Percentiles rank a stretch among this genome's conserved stretches.
Evolutionary conservation across 78 protist genomes (phyloP).

Genomic region (Speleostelium caveatum): DNA sequence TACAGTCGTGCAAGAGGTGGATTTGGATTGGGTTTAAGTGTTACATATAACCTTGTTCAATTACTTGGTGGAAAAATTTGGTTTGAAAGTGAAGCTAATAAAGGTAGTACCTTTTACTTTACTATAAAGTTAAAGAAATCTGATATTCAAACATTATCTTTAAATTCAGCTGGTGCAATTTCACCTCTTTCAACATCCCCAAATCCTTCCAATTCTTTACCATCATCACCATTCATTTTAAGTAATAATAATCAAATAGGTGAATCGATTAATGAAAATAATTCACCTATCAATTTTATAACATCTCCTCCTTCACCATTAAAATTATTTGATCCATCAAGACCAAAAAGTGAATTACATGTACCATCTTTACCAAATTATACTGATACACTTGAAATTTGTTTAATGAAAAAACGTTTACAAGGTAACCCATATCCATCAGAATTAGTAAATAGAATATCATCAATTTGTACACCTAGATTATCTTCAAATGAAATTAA

Average conservation of each 20-base stretch:
- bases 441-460: constrained; percentile 29
- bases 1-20: constrained; percentile 57
- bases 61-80: constrained; percentile 40
- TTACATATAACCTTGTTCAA: constrained; percentile 16
- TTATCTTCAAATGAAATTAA: not conserved
- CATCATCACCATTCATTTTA: not conserved
- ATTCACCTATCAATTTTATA: not conserved
- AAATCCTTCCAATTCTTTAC: not conserved
- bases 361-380: constrained; percentile 13
- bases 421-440: constrained; percentile 5
- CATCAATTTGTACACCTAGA: constrained; percentile 28
- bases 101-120: constrained; percentile 62
- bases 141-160: not conserved
- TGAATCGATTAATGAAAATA: too few relatives aligned
- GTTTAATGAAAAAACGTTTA: not conserved
- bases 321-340: constrained; percentile 18
- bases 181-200: not conserved
- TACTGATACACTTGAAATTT: not conserved
- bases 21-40: constrained; percentile 62
- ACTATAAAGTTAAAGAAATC: constrained; percentile 15
- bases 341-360: constrained; percentile 4
- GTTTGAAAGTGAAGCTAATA: constrained; percentile 46
- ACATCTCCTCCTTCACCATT: not conserved
- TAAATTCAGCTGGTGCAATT: not conserved
- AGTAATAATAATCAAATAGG: not conserved